These are phyloP conservation scores for Eutrema japonicum DNA, from an alignment of 345 rosid species.

Conservation along the genomic window DNA sequence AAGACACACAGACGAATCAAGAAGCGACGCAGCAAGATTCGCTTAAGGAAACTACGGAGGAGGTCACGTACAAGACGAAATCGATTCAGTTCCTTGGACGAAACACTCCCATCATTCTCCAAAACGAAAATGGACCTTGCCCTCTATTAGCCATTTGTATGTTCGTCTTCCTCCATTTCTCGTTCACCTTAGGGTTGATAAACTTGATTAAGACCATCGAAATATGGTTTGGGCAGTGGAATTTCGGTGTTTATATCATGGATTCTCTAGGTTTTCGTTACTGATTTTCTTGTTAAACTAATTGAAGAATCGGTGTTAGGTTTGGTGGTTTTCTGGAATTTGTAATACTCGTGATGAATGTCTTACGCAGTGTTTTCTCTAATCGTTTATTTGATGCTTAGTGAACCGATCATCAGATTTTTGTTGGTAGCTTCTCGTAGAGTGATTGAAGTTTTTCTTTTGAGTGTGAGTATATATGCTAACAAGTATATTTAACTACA, in stretches of 20 bases:
- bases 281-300: not conserved
- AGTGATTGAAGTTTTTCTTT: no score
- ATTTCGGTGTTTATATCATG: not conserved
- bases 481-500: no score
- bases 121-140: slow-evolving; percentile 98
- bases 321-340: slow-evolving; percentile 18
- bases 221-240: slow-evolving; percentile 25
- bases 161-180: slow-evolving; percentile 18
- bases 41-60: slow-evolving; percentile 46
- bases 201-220: not conserved
- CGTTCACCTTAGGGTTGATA: slow-evolving; percentile 38
- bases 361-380: not conserved
- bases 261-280: slow-evolving; percentile 18
- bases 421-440: not conserved
- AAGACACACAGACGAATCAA: slow-evolving; percentile 43
- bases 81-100: slow-evolving; percentile 84
- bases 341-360: not conserved
- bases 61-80: slow-evolving; percentile 75
- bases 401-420: slow-evolving; percentile 23
- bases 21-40: slow-evolving; percentile 40
- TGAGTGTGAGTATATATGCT: not conserved
- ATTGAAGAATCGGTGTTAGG: slow-evolving; percentile 33
- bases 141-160: slow-evolving; percentile 97
- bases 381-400: slow-evolving; percentile 3
- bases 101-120: slow-evolving; percentile 85